A percentile compares a stretch with the other conserved stretches of the same genome.
Conservation (phyloP, 2,329 filamentous ascomycete species). For the Dryadomyces quercivorus region DNA sequence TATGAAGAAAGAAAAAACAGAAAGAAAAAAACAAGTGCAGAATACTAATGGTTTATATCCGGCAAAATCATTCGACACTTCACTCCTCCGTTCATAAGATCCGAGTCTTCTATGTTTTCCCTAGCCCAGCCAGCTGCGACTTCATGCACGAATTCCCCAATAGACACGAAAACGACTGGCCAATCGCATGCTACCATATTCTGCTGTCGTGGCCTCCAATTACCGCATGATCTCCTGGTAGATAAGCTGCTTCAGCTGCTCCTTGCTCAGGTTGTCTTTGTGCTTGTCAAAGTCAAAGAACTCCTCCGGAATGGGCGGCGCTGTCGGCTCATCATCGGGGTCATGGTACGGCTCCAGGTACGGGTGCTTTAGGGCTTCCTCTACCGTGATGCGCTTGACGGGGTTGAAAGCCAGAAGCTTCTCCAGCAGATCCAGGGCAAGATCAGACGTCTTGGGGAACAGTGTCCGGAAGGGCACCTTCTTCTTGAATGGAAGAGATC, state of each 20-base stretch:
- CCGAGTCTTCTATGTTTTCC: not conserved
- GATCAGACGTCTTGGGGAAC: slow-evolving; percentile 98
- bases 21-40: not conserved
- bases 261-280: slow-evolving; percentile 97
- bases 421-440: slow-evolving; percentile 87
- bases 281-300: slow-evolving; percentile 99
- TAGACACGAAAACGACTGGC: not conserved
- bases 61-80: not conserved
- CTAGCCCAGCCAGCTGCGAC: slow-evolving; percentile 5
- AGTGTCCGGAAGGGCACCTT: slow-evolving; percentile 96
- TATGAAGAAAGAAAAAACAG: not conserved
- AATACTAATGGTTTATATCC: not conserved
- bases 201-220: not conserved
- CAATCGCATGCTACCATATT: not conserved
- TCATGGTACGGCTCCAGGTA: slow-evolving; percentile 99
- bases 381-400: slow-evolving; percentile 94
- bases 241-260: slow-evolving; percentile 94
- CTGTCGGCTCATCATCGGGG: slow-evolving; percentile 94
- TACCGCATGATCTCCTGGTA: slow-evolving; percentile 83
- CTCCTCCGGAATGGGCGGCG: slow-evolving; percentile 91
- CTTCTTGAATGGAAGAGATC: slow-evolving; percentile 97
- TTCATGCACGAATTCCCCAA: not conserved
- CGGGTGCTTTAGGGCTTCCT: slow-evolving; percentile 92
- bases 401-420: slow-evolving; percentile 96
- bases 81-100: not conserved